Conservation (phyloP, 2,329 filamentous ascomycete species). For the Aureobasidium musti region DNA sequence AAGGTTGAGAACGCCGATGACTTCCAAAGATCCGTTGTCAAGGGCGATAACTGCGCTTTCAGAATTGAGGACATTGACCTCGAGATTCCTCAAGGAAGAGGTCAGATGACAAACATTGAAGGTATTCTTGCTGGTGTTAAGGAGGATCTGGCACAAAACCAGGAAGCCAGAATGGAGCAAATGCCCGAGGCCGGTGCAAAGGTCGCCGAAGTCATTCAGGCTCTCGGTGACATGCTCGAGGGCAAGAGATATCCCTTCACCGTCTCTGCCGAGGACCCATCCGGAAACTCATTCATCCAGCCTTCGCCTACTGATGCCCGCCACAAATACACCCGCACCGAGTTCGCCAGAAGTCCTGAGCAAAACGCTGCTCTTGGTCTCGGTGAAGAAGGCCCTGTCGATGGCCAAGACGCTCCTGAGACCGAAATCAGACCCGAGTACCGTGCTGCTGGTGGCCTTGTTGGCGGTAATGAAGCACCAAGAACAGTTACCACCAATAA, state of each 20-base stretch:
- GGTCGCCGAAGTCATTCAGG: constrained; percentile 72
- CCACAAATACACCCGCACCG: constrained; percentile 85
- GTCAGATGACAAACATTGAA: constrained; percentile 92
- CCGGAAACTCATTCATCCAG: constrained; percentile 95
- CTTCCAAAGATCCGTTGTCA: constrained; percentile 84
- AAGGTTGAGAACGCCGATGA: constrained; percentile 72
- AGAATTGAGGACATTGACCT: constrained; percentile 89
- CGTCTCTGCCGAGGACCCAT: constrained; percentile 82
- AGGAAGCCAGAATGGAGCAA: constrained; percentile 76
- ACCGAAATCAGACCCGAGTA: constrained; percentile 59
- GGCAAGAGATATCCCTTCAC: constrained; percentile 84
- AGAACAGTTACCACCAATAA: constrained; percentile 42
- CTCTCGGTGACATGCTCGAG: constrained; percentile 73
- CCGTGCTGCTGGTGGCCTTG: constrained; percentile 43
- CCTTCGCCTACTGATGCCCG: constrained; percentile 73
- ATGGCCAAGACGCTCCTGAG: constrained; percentile 53
- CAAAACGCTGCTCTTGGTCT: constrained; percentile 88
- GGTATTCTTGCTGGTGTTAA: constrained; percentile 77
- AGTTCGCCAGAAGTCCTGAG: constrained; percentile 78
- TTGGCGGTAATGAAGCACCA: constrained; percentile 32
- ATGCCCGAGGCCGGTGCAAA: constrained; percentile 77
- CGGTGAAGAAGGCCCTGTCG: constrained; percentile 47
- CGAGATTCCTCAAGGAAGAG: constrained; percentile 87
- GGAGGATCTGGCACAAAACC: constrained; percentile 77
- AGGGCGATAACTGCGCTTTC: constrained; percentile 83